These are phyloP conservation scores for Voacanga thouarsii DNA, from an alignment of 257 asterid genomes.

Conservation along the genomic window DNA sequence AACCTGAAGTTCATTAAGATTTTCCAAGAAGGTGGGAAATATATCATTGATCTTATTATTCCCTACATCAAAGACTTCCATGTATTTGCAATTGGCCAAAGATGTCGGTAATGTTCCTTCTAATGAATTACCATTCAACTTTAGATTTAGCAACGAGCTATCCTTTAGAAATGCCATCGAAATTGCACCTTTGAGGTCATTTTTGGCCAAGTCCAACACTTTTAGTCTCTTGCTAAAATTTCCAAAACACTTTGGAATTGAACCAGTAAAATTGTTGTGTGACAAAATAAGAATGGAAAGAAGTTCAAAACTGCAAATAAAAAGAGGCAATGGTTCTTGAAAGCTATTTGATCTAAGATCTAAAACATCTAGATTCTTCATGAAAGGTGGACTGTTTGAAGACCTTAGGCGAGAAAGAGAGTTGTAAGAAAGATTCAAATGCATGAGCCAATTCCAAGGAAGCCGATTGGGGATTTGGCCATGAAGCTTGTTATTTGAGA, in stretches of 20 bases:
- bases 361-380: too few species aligned
- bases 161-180: not conserved
- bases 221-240: not conserved
- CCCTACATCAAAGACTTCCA: constrained; percentile 39
- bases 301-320: too few species aligned
- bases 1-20: not conserved
- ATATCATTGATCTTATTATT: not conserved
- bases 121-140: not conserved
- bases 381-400: too few species aligned
- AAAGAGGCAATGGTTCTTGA: too few species aligned
- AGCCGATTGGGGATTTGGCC: too few species aligned
- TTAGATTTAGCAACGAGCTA: not conserved
- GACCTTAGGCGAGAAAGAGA: too few species aligned
- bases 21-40: not conserved
- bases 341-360: too few species aligned
- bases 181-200: not conserved
- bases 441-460: too few species aligned
- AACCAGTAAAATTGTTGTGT: too few species aligned
- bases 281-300: too few species aligned
- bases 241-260: not conserved
- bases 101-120: constrained; percentile 9
- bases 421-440: too few species aligned
- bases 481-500: too few species aligned
- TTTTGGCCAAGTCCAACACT: not conserved
- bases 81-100: constrained; percentile 32